Conservation (phyloP, 2,329 filamentous ascomycete genomes). For the Talaromyces sp. region DNA sequence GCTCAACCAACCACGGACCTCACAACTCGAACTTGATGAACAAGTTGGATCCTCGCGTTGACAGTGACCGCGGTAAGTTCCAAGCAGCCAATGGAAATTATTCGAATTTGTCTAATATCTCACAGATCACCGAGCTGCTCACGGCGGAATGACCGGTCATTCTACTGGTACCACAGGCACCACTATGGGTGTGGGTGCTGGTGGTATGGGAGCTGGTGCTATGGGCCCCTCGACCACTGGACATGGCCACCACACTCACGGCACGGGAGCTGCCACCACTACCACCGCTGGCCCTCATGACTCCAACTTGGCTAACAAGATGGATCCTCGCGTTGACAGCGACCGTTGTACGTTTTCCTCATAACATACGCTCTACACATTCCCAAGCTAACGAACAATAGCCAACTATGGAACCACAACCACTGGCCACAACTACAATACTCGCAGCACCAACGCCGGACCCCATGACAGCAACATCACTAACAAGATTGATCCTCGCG, state of each 20-base stretch:
- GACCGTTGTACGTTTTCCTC: constrained; percentile 19
- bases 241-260: constrained; percentile 26
- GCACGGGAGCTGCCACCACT: constrained; percentile 18
- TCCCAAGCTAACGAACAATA: constrained; percentile 39
- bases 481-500: constrained; percentile 35
- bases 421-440: constrained; percentile 7
- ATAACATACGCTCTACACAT: constrained; percentile 26
- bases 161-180: constrained; percentile 1
- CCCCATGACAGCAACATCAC: constrained; percentile 31
- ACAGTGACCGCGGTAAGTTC: constrained; percentile 29
- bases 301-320: constrained; percentile 36
- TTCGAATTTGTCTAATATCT: background rate
- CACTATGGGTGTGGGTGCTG: constrained; percentile 1
- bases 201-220: background rate
- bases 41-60: constrained; percentile 50
- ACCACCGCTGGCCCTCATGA: constrained; percentile 30
- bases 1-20: constrained; percentile 34
- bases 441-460: constrained; percentile 31
- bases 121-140: constrained; percentile 3
- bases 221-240: constrained; percentile 28
- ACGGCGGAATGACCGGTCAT: constrained; percentile 5
- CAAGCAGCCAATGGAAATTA: background rate
- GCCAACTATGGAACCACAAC: constrained; percentile 30
- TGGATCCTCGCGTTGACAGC: constrained; percentile 30
- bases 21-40: constrained; percentile 45